A percentile compares a stretch with the other conserved stretches of the same genome.
These are phyloP conservation scores for Dimocarpus longan DNA, from an alignment of 345 rosid species.

Conservation along the genomic window DNA sequence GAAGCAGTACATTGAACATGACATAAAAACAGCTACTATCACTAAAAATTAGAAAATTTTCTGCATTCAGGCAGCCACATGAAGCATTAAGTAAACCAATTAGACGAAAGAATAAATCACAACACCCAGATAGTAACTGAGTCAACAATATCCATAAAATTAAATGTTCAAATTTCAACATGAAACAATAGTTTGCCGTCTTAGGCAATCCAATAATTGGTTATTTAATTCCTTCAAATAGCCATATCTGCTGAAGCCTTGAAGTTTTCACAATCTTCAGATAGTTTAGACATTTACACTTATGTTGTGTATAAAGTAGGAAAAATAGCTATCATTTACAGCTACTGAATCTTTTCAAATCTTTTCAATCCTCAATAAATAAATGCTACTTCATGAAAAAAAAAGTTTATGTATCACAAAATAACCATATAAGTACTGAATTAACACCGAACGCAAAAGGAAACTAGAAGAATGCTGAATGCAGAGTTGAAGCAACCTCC, in stretches of 20 bases:
- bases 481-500: background rate
- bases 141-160: slow-evolving; percentile 2
- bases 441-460: background rate
- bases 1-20: background rate
- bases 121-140: background rate
- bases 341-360: background rate
- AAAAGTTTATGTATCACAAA: background rate
- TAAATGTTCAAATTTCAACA: background rate
- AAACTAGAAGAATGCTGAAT: background rate
- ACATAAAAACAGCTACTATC: background rate
- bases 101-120: background rate
- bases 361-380: background rate
- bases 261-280: background rate
- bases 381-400: background rate
- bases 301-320: background rate
- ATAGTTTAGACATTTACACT: background rate
- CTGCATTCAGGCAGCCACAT: background rate
- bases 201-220: background rate
- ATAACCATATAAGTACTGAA: background rate
- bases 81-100: background rate
- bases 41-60: background rate
- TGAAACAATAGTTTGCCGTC: background rate
- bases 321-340: background rate
- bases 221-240: background rate
- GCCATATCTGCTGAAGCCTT: no score